A percentile compares a stretch with the other conserved stretches of the same genome.
Evolutionary conservation across 257 asterid genomes (phyloP).

Genomic region (Mitragyna speciosa): DNA sequence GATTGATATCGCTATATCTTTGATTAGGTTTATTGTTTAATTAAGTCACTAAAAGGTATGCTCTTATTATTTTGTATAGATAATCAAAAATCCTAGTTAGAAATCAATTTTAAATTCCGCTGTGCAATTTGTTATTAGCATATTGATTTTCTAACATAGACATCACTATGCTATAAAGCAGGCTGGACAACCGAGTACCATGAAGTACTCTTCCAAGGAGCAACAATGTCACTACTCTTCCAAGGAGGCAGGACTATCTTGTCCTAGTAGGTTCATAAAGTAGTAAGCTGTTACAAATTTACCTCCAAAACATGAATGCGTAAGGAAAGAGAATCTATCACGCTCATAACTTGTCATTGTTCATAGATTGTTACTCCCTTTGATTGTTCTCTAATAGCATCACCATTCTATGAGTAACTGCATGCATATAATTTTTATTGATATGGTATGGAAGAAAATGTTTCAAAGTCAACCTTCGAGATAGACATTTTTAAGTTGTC

Average conservation of each 20-base stretch:
- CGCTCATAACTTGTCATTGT: not conserved
- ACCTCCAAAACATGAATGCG: not conserved
- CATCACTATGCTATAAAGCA: not conserved
- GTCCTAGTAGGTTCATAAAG: not conserved
- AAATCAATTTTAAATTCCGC: no score
- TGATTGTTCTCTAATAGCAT: not conserved
- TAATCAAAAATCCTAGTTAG: no score
- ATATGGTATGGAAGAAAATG: not conserved
- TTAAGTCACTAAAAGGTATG: no score
- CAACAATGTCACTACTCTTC: conserved; percentile 7
- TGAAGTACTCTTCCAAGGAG: not conserved
- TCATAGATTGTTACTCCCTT: not conserved
- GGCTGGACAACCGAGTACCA: conserved; percentile 10
- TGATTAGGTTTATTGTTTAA: no score
- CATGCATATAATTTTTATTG: not conserved
- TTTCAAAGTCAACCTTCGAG: conserved; percentile 5
- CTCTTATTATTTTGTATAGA: no score
- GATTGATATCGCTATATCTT: no score
- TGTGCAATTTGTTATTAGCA: no score
- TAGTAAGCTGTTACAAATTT: conserved; percentile 10
- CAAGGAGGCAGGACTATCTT: conserved; percentile 22
- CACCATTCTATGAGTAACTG: not conserved
- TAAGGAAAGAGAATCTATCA: conserved; percentile 11
- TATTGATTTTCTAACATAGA: no score
- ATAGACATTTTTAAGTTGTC: conserved; percentile 14